Evolutionary conservation across 805 yeast species (phyloP), one percentile per base, ranked within the genome.

Genomic region (Candida wancherniae): DNA sequence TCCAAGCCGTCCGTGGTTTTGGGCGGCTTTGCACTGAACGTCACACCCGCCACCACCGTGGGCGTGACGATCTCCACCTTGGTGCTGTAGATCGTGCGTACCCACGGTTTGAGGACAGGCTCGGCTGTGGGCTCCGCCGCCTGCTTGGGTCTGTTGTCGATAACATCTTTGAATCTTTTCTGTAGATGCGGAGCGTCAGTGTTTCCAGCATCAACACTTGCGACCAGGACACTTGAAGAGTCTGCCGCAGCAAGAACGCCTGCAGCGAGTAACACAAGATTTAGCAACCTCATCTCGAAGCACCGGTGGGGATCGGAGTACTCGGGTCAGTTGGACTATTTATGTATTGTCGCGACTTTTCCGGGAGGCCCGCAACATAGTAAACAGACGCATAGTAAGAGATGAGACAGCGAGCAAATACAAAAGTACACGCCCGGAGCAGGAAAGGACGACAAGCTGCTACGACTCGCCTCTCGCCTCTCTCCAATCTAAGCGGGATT

Each of bases 11-110:
- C 66, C 4, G 85, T 73, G 25, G 80, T 80, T 1, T 65, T 63
- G 3, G 94, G 86, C 0, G 90, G 85, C 39, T 80, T 79, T 16
- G 77, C 76, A 34, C 71, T 65, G 51, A 78, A 72, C 0, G 84
- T 77, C 38, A 79, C 73, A 12, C 80, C 80, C 9, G 68, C 80
- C 40, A 78, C 67, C 14, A 76, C 76, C 0, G 81, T 73, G 4
- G 85, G 85, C 1, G 69, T 64, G 17, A 77, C 80, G 18, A 82
- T 65, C 50, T 82, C 92, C 5, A 46, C 60, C 8, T 69, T 48
- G 1, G 71, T 57, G 1, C 67, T 67, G 39, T 76, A 77, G 26
- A 83, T 71, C 0, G 94, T 84, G 53, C 94, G 71, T 10, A 69
- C 30, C 95, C 95, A 84, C 2, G 86, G 80, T 33, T 61, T 62